Evolutionary conservation across 345 rosid genomes (phyloP).

Genomic region (Laguncularia racemosa): DNA sequence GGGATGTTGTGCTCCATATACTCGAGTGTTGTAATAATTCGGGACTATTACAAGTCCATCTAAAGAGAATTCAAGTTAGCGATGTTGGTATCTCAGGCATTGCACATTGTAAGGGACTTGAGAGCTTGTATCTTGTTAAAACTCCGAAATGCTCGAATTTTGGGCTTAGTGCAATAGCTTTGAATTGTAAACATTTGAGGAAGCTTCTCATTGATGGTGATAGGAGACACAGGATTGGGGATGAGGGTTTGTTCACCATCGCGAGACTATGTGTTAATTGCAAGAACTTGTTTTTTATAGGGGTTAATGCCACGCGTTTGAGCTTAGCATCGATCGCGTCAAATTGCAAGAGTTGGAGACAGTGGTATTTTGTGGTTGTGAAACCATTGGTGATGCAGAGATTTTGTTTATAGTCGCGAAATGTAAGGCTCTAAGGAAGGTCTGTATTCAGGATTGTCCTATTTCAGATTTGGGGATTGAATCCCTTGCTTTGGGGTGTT

Average conservation of each 20-base stretch:
- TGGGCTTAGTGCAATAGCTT: constrained; percentile 56
- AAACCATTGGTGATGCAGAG: constrained; percentile 54
- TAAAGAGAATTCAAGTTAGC: constrained; percentile 77
- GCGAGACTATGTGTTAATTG: constrained; percentile 52
- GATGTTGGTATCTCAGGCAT: constrained; percentile 53
- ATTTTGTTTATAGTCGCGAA: constrained; percentile 67
- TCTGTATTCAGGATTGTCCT: constrained; percentile 72
- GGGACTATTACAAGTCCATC: constrained; percentile 45
- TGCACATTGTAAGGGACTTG: constrained; percentile 50
- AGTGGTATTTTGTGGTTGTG: constrained; percentile 69
- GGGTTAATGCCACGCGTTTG: constrained; percentile 57
- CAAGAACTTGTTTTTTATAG: constrained; percentile 79
- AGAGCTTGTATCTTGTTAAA: constrained; percentile 67
- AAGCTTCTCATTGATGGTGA: too few relatives aligned
- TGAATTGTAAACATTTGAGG: constrained; percentile 47
- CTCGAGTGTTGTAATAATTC: constrained; percentile 25
- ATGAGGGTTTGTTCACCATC: constrained; percentile 70
- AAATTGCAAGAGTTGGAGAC: constrained; percentile 59
- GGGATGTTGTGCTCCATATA: constrained; percentile 57
- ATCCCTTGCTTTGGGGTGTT: constrained; percentile 69
- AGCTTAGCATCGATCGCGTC: constrained; percentile 46
- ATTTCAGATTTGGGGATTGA: constrained; percentile 57
- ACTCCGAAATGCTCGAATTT: constrained; percentile 65
- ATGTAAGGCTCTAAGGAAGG: constrained; percentile 60
- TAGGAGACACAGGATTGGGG: constrained; percentile 77